Conservation (phyloP, 116 monocot genomes). For the Zostera marina region DNA sequence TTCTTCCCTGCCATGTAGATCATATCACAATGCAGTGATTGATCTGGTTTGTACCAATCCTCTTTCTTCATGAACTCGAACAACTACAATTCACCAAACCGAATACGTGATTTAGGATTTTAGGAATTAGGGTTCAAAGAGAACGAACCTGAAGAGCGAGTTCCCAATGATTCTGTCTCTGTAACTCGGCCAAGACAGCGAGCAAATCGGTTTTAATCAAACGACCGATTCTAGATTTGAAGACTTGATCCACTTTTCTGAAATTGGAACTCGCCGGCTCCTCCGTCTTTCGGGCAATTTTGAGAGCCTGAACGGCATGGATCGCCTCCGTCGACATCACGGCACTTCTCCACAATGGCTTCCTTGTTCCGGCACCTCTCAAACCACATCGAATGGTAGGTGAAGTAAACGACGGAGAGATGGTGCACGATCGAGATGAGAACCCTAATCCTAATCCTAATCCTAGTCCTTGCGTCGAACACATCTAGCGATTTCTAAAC, state of each 20-base stretch:
- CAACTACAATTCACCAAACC: constrained; percentile 17
- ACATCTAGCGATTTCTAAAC: too few species aligned
- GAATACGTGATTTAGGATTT: too few species aligned
- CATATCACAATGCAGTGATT: constrained; percentile 58
- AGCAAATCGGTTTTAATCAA: constrained; percentile 51
- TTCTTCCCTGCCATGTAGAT: constrained; percentile 70
- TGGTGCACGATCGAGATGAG: too few species aligned
- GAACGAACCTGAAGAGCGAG: constrained; percentile 46
- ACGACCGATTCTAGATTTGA: constrained; percentile 21
- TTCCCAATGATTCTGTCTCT: constrained; percentile 66
- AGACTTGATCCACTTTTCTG: constrained; percentile 13
- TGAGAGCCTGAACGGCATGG: constrained; percentile 69
- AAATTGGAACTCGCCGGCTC: not conserved
- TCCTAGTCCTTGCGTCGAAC: too few species aligned
- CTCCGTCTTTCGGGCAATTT: constrained; percentile 32
- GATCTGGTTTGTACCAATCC: constrained; percentile 46
- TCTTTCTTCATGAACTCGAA: constrained; percentile 51
- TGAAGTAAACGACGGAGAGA: not conserved
- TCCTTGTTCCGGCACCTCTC: constrained; percentile 30
- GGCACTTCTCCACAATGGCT: constrained; percentile 39
- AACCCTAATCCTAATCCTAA: too few species aligned
- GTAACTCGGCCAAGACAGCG: constrained; percentile 49
- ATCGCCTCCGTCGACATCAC: constrained; percentile 58
- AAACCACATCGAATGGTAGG: constrained; percentile 32
- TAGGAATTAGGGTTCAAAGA: not conserved